Base-by-base conservation (phyloP, 75 land plant species). In the Isoetes taiwanensis region DNA sequence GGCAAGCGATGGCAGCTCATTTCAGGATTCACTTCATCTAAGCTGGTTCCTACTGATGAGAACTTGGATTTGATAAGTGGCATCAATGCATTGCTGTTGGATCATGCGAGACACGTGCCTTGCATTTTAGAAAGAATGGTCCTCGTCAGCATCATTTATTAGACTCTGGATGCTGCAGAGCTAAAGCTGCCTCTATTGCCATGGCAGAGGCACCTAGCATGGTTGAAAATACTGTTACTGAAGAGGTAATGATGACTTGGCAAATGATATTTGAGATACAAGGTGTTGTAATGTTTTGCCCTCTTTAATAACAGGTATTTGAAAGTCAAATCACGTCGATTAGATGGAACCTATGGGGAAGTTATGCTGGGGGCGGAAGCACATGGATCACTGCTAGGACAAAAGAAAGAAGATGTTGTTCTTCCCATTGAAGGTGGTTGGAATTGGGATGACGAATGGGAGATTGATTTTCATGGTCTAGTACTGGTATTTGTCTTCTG, bases 181-280 rank as follows among this genome's bases (percentile, higher is more conserved):
- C 64, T 38, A 70, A 70, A 58, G 72, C 72, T 20, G 72, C 72
- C 42, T 66, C 72, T 4, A 56, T 70, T 56, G 58, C 43, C 33
- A 70, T 70, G 68, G 67, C 61, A 17, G 35, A 59, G 27, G 61
- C 28, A 39, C n/a, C n/a, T 61, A 43, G 54, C 6, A 39, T 54
- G 32, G 34, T 61, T 27, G 63, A 61, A 46, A 61, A 65, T 28
- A 57, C 54, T 64, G 65, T 64, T 10, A 64, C 59, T 1, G 67
- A 65, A 43, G 67, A 65, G 67, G 67, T 65, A 54, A 52, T 32
- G 38, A 17, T 1, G 4, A 33, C 46, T 61, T 12, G 24, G 30
- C 24, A 29, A 63, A 28, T 25, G 25, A 46, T 46, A 11, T 30
- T 16, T 26, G n/a, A n/a, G n/a, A n/a, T n/a, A n/a, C n/a, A n/a